Evolutionary conservation across 192 early-diverging fungal genomes (phyloP).

Genomic region (Phlyctochytrium bullatum): DNA sequence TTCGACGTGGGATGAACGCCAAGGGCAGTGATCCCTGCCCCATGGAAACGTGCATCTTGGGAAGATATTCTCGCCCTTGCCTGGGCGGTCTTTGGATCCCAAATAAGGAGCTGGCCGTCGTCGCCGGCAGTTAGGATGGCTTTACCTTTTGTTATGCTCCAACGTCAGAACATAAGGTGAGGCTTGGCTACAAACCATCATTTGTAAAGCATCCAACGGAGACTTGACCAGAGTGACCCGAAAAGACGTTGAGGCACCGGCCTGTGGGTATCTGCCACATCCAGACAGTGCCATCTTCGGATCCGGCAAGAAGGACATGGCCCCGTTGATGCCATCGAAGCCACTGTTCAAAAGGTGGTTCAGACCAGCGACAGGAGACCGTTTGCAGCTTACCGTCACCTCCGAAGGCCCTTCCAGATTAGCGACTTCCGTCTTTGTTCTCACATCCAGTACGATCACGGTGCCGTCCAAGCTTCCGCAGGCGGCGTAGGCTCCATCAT

Average conservation of each 20-base stretch:
- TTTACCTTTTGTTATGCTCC: too few species aligned
- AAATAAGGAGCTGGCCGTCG: slow-evolving; percentile 78
- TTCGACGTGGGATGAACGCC: slow-evolving; percentile 72
- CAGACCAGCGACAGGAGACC: slow-evolving; percentile 14
- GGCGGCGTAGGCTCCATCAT: slow-evolving; percentile 80
- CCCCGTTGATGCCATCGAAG: slow-evolving; percentile 95
- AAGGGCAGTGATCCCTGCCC: slow-evolving; percentile 71
- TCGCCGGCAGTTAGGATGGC: slow-evolving; percentile 79
- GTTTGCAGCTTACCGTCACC: slow-evolving; percentile 60
- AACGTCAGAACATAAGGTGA: not conserved
- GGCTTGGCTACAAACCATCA: slow-evolving; percentile 55
- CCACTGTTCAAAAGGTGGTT: slow-evolving; percentile 63
- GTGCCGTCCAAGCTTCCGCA: slow-evolving; percentile 96
- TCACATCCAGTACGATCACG: slow-evolving; percentile 68
- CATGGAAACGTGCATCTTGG: slow-evolving; percentile 84
- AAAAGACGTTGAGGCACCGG: slow-evolving; percentile 91
- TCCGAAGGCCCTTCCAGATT: slow-evolving; percentile 87
- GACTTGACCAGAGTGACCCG: slow-evolving; percentile 79
- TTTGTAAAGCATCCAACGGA: slow-evolving; percentile 88
- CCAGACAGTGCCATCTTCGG: slow-evolving; percentile 87
- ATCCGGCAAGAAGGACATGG: slow-evolving; percentile 83
- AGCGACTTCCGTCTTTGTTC: slow-evolving; percentile 59
- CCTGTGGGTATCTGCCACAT: slow-evolving; percentile 94
- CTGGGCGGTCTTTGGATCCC: slow-evolving; percentile 90
- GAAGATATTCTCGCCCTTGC: slow-evolving; percentile 59